A percentile compares a stretch with the other conserved stretches of the same genome.
phyloP scores from a whole-genome alignment of 768 basidiomycete species.

The Leucosporidium yakuticum region DNA sequence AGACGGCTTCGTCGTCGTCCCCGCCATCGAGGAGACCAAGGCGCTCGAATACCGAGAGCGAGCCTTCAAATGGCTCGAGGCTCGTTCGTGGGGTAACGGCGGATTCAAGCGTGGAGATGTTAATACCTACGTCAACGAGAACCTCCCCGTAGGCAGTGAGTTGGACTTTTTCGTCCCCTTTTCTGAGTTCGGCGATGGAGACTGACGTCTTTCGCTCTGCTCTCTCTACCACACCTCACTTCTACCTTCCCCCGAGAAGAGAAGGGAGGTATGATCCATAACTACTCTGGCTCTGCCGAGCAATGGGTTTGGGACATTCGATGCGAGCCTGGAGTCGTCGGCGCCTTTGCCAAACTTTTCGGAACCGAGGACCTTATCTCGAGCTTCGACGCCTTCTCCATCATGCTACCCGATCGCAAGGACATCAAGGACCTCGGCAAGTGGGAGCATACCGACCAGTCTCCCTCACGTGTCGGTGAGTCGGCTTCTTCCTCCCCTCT shows the following conservation, averaged over 20 bases:
- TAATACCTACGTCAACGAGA: background rate
- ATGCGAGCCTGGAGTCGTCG: slow-evolving; percentile 34
- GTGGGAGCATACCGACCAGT: slow-evolving; percentile 28
- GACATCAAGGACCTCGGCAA: slow-evolving; percentile 2
- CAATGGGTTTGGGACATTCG: slow-evolving; percentile 21
- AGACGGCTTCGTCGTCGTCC: slow-evolving; percentile 37
- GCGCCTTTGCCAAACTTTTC: slow-evolving; percentile 38
- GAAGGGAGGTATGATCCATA: slow-evolving; percentile 36
- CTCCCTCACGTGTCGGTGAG: slow-evolving; percentile 9
- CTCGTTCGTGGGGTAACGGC: slow-evolving; percentile 29
- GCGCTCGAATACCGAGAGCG: slow-evolving; percentile 33
- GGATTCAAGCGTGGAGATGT: slow-evolving; percentile 17
- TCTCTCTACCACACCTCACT: no score
- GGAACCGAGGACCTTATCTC: slow-evolving; percentile 39
- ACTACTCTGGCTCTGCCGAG: background rate
- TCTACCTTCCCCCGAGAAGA: background rate
- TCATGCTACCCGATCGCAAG: slow-evolving; percentile 32
- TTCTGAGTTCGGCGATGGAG: background rate
- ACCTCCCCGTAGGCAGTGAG: slow-evolving; percentile 2
- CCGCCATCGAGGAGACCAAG: slow-evolving; percentile 34
- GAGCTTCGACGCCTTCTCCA: slow-evolving; percentile 34
- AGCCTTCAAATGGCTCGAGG: slow-evolving; percentile 34
- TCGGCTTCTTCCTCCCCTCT: no score
- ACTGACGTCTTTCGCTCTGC: no score
- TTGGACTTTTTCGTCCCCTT: background rate